A percentile compares a stretch with the other conserved stretches of the same genome.
phyloP scores from a whole-genome alignment of 2,329 filamentous ascomycete species.

The Penicillium sp. region DNA sequence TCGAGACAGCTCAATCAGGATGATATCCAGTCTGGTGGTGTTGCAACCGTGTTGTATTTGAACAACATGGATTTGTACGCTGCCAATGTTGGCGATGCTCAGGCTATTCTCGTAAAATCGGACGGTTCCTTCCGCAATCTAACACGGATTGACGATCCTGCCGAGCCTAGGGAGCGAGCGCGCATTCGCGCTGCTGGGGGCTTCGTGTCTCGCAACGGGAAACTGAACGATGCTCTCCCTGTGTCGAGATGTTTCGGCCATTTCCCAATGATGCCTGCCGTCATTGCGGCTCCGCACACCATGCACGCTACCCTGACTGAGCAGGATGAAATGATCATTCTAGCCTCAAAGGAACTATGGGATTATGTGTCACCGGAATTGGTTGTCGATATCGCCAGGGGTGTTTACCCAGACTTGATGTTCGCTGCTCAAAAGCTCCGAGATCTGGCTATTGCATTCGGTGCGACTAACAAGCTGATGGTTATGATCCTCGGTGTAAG shows the following conservation, averaged over 20 bases:
- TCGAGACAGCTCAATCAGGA: slow-evolving; percentile 79
- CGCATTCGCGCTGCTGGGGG: slow-evolving; percentile 92
- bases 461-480: slow-evolving; percentile 92
- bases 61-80: slow-evolving; percentile 87
- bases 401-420: slow-evolving; percentile 87
- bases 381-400: slow-evolving; percentile 83
- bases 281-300: slow-evolving; percentile 85
- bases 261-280: slow-evolving; percentile 82
- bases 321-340: slow-evolving; percentile 85
- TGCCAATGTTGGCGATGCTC: slow-evolving; percentile 90
- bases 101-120: slow-evolving; percentile 89
- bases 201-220: slow-evolving; percentile 90
- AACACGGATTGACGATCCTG: slow-evolving; percentile 88
- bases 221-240: slow-evolving; percentile 82
- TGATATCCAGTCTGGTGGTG: slow-evolving; percentile 82
- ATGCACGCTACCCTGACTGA: slow-evolving; percentile 73
- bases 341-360: slow-evolving; percentile 92
- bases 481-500: slow-evolving; percentile 96
- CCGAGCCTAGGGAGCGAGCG: slow-evolving; percentile 74
- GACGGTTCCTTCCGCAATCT: slow-evolving; percentile 78
- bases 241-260: slow-evolving; percentile 96
- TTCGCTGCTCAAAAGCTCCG: slow-evolving; percentile 88
- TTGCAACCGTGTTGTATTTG: slow-evolving; percentile 86
- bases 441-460: slow-evolving; percentile 92
- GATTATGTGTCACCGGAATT: slow-evolving; percentile 86